Base-by-base conservation (phyloP, 768 basidiomycete species). In the Auricularia cornea region DNA sequence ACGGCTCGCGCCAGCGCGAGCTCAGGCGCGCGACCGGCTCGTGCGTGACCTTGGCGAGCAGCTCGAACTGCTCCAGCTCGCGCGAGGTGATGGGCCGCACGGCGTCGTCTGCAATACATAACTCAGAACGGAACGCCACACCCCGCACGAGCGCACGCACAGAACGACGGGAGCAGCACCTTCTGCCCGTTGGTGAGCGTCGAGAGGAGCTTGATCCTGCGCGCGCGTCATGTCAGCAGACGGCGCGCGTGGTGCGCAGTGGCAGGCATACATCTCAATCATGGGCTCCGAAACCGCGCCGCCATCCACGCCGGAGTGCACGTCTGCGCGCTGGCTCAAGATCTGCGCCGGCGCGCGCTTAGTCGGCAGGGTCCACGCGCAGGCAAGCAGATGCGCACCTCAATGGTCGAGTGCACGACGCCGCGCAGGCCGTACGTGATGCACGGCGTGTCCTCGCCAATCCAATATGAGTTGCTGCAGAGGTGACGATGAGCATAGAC, bases 381-480 rank as follows among this genome's bases (percentile, higher is more conserved):
- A 18, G 8, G 30, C 2, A 48, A 59, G 28, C 44, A 23, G 28
- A 33, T 48, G 57, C 73, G 54, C 54, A 88, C 90, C 79, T 88
- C 83, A 6, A 97, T 75, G 35, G 84, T 83, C 60, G 91, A 93
- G 70, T 95, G 94, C 1, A 98, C 85, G 3, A 99, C 96, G 0
- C 97, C 97, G 56, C 97, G 83, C 62, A 98, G 77, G 3, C 97
- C 97, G 72, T 96, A 97, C 0, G 95, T 97, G 60, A 98, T 88
- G 70, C 95, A 98, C 0, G 97, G 95, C 5, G 85, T 84, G 66
- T 89, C 85, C 68, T 97, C 92, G 14, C 89, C 89, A 66, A 98
- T 93, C 95, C 96, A 99, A 11, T 92, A 95, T 26, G 95, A 98
- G 71, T 99, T 98, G 67, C 91, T 92, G 65, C 12, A 20, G 1